A percentile compares a stretch with the other conserved stretches of the same genome.
Evolutionary conservation across 208 protist species (phyloP).

Genomic region (Acanthamoeba rhysodes): DNA sequence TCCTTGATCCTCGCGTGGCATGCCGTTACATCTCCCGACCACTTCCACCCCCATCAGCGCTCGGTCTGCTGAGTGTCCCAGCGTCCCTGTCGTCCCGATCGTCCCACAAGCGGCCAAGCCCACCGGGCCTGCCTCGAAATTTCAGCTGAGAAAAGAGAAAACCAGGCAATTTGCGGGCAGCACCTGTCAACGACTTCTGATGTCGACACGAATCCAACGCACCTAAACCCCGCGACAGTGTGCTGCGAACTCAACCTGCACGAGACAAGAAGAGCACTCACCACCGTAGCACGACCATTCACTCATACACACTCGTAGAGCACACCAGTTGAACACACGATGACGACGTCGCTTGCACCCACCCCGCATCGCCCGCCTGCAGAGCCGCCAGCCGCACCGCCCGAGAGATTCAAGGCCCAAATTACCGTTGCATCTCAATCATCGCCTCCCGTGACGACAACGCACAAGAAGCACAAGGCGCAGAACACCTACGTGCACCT

Average conservation of each 20-base stretch:
- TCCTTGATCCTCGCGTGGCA: not conserved
- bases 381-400: not conserved
- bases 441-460: not conserved
- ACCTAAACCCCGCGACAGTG: not conserved
- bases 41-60: not conserved
- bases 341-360: not conserved
- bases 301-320: not conserved
- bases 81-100: not conserved
- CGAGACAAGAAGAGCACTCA: too few relatives aligned
- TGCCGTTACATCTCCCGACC: not conserved
- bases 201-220: not conserved
- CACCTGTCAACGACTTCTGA: not conserved
- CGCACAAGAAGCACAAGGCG: not conserved
- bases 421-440: not conserved
- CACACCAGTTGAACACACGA: not conserved
- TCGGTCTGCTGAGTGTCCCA: not conserved
- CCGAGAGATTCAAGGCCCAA: conserved; percentile 11
- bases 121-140: not conserved
- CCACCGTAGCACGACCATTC: not conserved
- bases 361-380: not conserved
- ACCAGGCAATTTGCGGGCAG: not conserved
- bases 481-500: conserved; percentile 35
- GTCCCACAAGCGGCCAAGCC: not conserved
- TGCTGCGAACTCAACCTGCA: too few relatives aligned
- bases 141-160: not conserved